A percentile compares a stretch with the other conserved stretches of the same genome.
Evolutionary conservation across 768 basidiomycete species (phyloP).

Genomic region (Leccinum obscurum): DNA sequence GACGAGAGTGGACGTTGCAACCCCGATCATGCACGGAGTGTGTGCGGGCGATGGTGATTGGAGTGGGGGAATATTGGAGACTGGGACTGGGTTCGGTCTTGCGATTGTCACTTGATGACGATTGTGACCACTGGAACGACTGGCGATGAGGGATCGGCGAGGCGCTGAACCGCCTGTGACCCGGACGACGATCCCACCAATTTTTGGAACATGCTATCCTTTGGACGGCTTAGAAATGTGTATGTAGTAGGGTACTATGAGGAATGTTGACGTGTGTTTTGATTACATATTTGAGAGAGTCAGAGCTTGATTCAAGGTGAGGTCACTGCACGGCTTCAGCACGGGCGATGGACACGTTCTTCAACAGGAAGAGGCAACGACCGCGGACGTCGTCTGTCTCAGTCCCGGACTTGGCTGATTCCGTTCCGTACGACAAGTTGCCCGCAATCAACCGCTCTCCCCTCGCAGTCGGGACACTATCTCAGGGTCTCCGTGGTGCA

Average conservation of each 20-base stretch:
- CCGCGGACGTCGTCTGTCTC: too few species aligned
- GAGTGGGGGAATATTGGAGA: constrained; percentile 51
- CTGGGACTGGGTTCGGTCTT: constrained; percentile 27
- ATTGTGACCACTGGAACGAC: constrained; percentile 22
- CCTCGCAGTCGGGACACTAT: constrained; percentile 52
- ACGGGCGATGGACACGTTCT: constrained; percentile 57
- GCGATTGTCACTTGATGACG: constrained; percentile 15
- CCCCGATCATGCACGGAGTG: constrained; percentile 26
- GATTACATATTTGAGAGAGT: too few species aligned
- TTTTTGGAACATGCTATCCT: constrained; percentile 20
- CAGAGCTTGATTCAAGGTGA: too few species aligned
- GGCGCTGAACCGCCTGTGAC: too few species aligned
- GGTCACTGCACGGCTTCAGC: too few species aligned
- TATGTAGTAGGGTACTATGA: not conserved
- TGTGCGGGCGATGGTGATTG: constrained; percentile 21
- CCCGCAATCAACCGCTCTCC: constrained; percentile 54
- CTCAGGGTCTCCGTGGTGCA: constrained; percentile 51
- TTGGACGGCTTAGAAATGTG: constrained; percentile 14
- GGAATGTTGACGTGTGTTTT: too few species aligned
- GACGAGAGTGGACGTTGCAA: constrained; percentile 34
- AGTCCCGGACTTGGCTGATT: too few species aligned
- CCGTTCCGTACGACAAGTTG: too few species aligned
- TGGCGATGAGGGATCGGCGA: constrained; percentile 21
- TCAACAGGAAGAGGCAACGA: constrained; percentile 59
- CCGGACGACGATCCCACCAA: too few species aligned